These are phyloP conservation scores for Lasiodiplodia citricola DNA, from an alignment of 2,329 filamentous ascomycete species.

Conservation along the genomic window DNA sequence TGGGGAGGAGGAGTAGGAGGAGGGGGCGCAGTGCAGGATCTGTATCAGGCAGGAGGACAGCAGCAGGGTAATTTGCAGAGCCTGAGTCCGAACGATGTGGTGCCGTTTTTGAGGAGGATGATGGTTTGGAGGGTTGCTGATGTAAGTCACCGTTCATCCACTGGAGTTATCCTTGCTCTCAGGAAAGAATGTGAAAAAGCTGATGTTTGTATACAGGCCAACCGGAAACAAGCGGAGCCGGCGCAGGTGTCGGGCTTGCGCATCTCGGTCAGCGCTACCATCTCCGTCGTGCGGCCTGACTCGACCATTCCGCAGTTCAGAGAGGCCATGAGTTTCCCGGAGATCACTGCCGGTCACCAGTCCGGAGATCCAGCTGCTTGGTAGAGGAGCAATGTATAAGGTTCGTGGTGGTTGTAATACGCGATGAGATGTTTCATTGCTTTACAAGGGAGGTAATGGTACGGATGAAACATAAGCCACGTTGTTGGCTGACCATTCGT, in stretches of 20 bases:
- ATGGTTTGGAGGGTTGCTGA: background rate
- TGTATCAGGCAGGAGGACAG: too few species aligned
- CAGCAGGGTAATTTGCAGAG: background rate
- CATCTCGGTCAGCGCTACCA: background rate
- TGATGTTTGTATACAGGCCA: background rate
- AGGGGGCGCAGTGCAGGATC: too few species aligned
- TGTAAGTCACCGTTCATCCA: background rate
- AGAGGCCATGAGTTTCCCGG: background rate
- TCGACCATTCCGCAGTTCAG: background rate
- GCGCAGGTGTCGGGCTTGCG: background rate
- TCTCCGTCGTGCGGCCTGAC: background rate
- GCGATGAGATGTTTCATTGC: too few species aligned
- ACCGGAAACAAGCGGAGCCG: background rate
- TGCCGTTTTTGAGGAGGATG: background rate
- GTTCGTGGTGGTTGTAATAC: too few species aligned
- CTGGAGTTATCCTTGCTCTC: too few species aligned
- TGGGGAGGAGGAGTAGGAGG: background rate
- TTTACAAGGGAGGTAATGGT: too few species aligned
- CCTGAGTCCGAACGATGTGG: background rate
- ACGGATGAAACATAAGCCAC: too few species aligned
- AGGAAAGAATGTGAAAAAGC: background rate
- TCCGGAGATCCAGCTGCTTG: background rate
- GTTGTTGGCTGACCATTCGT: too few species aligned
- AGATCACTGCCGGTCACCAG: background rate
- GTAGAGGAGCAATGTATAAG: background rate